Base-by-base conservation (phyloP, 2,329 filamentous ascomycete species). In the Zasmidium cellare region DNA sequence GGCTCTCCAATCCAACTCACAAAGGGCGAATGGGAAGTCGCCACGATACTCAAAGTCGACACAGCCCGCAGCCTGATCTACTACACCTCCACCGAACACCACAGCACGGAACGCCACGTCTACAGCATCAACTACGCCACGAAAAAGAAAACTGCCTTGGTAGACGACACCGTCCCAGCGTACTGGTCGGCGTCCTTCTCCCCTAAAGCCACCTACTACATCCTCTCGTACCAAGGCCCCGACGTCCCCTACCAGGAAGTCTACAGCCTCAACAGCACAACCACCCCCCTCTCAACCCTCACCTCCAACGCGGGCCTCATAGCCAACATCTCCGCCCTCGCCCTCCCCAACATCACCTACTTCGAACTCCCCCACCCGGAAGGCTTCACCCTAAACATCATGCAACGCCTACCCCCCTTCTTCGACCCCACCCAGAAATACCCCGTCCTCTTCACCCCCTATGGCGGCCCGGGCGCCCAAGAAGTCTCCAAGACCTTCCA, bases 181-280 rank as follows among this genome's bases (percentile, higher is more conserved):
- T 82, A 80, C 65, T 90, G 84, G 81, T 79, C 78, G 3, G 87
- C 86, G 0, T 87, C 85, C 0, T 89, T 89, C 73, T 88, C 86
- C 0, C 78, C 82, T 1, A 77, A 74, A 1, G 84, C 82, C 0
- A 82, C 82, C 2, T 90, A 86, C 75, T 89, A 88, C 67, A 82
- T 89, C 45, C 80, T 89, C 2, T 81, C 76, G 52, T 90, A 90
- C 69, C 73, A 75, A 18, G 87, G 87, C 0, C 87, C 87, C 0
- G 82, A 88, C 55, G 83, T 90, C 0, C 87, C 87, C 0, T 89
- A 88, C 72, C 86, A 89, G 67, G 84, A 88, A 61, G 77, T 90
- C 0, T 88, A 87, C 73, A 75, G 82, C 0, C 69, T 80, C 59
- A 82, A 86, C 67, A 79, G 80, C 19, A 81, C 78, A n/a, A n/a